Percentiles rank a stretch among this genome's conserved stretches.
These are phyloP conservation scores for Rhodotorula toruloides DNA, from an alignment of 768 basidiomycete genomes.

Conservation along the genomic window DNA sequence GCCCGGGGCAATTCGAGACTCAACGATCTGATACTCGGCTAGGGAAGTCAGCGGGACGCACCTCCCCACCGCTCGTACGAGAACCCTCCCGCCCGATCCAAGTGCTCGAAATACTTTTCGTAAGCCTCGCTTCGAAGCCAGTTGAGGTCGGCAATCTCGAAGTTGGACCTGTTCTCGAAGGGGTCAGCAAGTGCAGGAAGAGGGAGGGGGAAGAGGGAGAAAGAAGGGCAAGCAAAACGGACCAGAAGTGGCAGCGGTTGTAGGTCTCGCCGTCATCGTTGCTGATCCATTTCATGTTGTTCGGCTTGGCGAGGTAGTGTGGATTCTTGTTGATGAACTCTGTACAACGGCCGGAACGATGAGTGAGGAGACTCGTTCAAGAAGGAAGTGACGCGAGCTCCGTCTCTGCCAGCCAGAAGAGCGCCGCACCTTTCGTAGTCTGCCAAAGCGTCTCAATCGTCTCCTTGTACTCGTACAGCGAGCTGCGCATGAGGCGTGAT, in stretches of 20 bases:
- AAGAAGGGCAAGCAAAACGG: conserved; percentile 58
- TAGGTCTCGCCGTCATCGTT: conserved; percentile 67
- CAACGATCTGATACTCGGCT: too few species aligned
- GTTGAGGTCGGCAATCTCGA: conserved; percentile 66
- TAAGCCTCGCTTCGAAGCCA: conserved; percentile 81
- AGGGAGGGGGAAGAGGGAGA: neutral
- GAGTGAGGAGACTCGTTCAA: too few species aligned
- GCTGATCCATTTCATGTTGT: conserved; percentile 67
- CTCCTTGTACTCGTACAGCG: conserved; percentile 53
- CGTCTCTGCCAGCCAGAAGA: neutral
- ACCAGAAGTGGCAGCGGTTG: conserved; percentile 54
- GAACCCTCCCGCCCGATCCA: conserved; percentile 71
- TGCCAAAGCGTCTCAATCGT: conserved; percentile 81
- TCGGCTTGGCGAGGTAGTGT: conserved; percentile 58
- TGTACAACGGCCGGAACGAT: too few species aligned
- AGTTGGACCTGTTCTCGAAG: conserved; percentile 22
- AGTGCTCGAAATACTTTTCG: conserved; percentile 70
- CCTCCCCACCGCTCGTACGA: conserved; percentile 72
- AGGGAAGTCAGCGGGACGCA: neutral
- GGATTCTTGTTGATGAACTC: conserved; percentile 66
- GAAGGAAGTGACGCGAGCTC: too few species aligned
- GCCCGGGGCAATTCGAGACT: neutral
- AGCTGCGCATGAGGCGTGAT: conserved; percentile 42
- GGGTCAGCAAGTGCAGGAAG: neutral
- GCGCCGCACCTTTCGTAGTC: conserved; percentile 53